Percentiles rank a stretch among this genome's conserved stretches.
Conservation (phyloP, 2,329 filamentous ascomycete genomes). For the Diaporthe sp. region DNA sequence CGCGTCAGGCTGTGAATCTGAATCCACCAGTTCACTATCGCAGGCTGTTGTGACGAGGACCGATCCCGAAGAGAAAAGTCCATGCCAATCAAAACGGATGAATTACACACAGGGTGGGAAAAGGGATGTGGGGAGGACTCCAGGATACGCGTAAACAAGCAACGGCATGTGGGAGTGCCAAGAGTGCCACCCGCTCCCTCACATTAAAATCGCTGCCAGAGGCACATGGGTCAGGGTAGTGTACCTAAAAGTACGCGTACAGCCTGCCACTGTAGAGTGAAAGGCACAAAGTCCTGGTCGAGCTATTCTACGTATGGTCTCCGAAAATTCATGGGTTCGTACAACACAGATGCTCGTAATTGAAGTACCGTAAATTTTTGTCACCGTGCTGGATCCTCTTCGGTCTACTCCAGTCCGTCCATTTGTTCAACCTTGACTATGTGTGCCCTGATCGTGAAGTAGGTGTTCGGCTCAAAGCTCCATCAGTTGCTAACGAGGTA, state of each 20-base stretch:
- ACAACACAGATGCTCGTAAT: neutral
- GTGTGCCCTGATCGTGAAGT: neutral
- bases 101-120: slow-evolving; percentile 7
- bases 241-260: neutral
- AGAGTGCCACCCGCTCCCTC: neutral
- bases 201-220: neutral
- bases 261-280: neutral
- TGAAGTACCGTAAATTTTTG: neutral
- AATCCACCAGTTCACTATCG: neutral
- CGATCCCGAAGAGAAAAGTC: neutral
- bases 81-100: slow-evolving; percentile 1
- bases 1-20: slow-evolving; percentile 6
- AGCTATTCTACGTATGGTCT: no score
- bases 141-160: slow-evolving; percentile 12
- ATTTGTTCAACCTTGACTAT: neutral
- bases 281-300: neutral
- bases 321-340: neutral
- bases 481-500: neutral
- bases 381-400: neutral
- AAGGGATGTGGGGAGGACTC: neutral
- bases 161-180: slow-evolving; percentile 24
- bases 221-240: neutral
- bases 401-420: neutral
- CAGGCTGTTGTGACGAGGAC: neutral
- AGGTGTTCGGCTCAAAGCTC: neutral